These are phyloP conservation scores for Strigomonas galati DNA, from an alignment of 208 protist genomes.

Conservation along the genomic window DNA sequence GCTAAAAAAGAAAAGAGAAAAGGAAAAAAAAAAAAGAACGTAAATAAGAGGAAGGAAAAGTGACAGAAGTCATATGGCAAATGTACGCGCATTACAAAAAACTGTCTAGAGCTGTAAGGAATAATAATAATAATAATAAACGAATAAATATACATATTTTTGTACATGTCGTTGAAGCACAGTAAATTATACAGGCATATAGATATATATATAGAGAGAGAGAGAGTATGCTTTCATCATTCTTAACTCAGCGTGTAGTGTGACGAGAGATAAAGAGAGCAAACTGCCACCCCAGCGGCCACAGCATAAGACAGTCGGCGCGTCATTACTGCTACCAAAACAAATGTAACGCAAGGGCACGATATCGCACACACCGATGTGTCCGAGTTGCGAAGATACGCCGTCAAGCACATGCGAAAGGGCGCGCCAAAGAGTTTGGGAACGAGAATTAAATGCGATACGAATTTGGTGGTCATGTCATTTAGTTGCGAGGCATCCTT, in stretches of 20 bases:
- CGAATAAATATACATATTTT: too few species aligned
- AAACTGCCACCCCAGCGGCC: neutral
- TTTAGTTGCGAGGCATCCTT: conserved; percentile 8
- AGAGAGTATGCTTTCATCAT: too few species aligned
- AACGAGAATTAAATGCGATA: conserved; percentile 6
- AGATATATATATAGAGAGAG: too few species aligned
- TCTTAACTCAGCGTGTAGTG: neutral
- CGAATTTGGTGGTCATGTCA: neutral
- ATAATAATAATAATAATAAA: too few species aligned
- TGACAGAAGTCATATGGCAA: neutral
- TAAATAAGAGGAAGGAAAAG: neutral
- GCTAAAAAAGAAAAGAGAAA: conserved; percentile 7
- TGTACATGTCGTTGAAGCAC: too few species aligned
- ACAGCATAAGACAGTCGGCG: neutral
- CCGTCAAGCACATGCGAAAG: conserved; percentile 10
- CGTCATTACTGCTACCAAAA: neutral
- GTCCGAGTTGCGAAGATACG: neutral
- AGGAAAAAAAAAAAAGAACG: conserved; percentile 5
- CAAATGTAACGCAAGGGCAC: neutral
- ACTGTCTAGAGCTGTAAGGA: conserved; percentile 1
- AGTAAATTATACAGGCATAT: too few species aligned
- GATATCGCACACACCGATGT: neutral
- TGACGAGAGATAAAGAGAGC: neutral
- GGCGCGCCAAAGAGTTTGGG: conserved; percentile 18
- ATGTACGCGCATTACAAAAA: neutral